Evolutionary conservation across 129 eudicot genomes (phyloP), one percentile per base, ranked within the genome.

Genomic region (Centella asiatica): DNA sequence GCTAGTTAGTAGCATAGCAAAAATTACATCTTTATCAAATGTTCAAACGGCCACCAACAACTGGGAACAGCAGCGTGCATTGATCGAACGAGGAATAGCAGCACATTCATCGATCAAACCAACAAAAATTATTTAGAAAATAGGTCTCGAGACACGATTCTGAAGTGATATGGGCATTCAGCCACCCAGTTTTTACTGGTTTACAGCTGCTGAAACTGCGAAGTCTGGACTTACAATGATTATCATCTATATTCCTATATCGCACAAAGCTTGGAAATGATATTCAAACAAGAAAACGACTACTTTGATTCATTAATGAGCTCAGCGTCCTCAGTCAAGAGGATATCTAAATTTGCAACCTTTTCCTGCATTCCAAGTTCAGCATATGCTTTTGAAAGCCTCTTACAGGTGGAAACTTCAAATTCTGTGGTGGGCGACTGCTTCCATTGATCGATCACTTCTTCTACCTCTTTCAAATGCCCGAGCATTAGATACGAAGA

Each of bases 401-500:
- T 80, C 36, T 67, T 65, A 61, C 88, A 87, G 27, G 72, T 56
- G 60, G 83, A 55, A 22, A 57, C 37, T 63, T 82, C 78, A 69
- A 87, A 82, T 47, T 79, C 85, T 6, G 84, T 68, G 25, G 77
- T 69, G 4, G 90, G 72, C 33, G 88, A 84, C 57, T 78, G 69
- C 83, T 80, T 87, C 98, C 98, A 92, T 45, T 92, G 85, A 17
- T 69, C 82, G 55, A 92, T 69, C 15, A 87, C 83, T 47, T 87
- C 96, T 64, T 74, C 81, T 8, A 78, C 88, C 69, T 87, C 86
- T 51, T 78, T 77, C 56, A 84, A 55, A 65, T 76, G 69, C 24
- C 79, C 96, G 13, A 84, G 81, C 77, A 92, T 82, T 65, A 92
- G 33, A 80, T 92, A 92, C 7, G 90, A 81, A n/a, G 95, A 81